Evolutionary conservation across 805 yeast species (phyloP), one percentile per base, ranked within the genome.

Genomic region (Hanseniaspora opuntiae): DNA sequence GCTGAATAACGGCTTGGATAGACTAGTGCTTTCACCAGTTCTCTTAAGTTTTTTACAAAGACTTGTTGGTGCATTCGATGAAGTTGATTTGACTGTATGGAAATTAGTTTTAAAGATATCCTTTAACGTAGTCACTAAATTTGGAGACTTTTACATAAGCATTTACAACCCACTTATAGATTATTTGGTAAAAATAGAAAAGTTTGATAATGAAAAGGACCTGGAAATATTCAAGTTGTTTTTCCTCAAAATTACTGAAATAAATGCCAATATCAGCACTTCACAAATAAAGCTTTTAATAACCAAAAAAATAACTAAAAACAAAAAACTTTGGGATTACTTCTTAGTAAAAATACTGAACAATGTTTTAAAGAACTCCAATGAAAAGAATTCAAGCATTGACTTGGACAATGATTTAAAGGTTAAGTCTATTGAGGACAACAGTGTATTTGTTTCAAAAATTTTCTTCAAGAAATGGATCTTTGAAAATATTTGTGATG

Each of bases 201-300:
- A 4, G 3, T 44, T 51, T 32, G 39, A 45, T 17, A 44, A 35
- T n/a, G 33, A 22, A 4, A 30, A 44, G 5, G 48, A 51, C 30
- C 12, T 51, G 17, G 48, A 51, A 37, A 19, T 44, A 39, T 51
- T 51, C 33, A 40, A 51, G 25, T 14, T 20, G 19, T 44, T 51
- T 14, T 44, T 51, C 4, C n/a, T 44, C 9, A 51, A 51, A 24
- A 22, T 51, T 2, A 51, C 54, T 16, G 54, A 42, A 30, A 32
- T 42, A 1, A 42, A 50, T 35, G 28, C 45, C 3, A 30, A 17
- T 17, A 20, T 50, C n/a, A 24, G 44, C 3, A 33, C 37, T 17
- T 6, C 16, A 2, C 53, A 50, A 36, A 32, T 50, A 5, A 45
- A 42, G 17, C 10, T 25, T 4, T 12, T 50, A 7, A 11, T 50